These are phyloP conservation scores for Parastagonospora nodorum DNA, from an alignment of 2,329 filamentous ascomycete species.

Conservation along the genomic window DNA sequence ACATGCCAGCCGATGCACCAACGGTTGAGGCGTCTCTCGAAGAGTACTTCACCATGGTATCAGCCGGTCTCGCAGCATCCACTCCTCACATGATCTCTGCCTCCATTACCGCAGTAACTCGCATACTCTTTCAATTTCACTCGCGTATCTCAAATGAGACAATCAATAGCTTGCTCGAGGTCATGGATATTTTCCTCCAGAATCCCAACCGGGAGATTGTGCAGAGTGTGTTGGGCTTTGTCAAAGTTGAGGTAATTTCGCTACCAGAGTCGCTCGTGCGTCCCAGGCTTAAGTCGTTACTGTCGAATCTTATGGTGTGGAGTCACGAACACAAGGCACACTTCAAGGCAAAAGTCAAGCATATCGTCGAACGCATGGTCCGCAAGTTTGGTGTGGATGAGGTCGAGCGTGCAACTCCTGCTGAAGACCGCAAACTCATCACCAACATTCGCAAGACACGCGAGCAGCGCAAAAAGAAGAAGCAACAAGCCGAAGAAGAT, in stretches of 20 bases:
- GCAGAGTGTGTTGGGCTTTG: conserved; percentile 89
- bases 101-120: conserved; percentile 90
- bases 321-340: conserved; percentile 98
- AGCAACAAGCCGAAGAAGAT: conserved; percentile 67
- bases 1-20: conserved; percentile 83
- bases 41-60: conserved; percentile 98
- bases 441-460: conserved; percentile 94
- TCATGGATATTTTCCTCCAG: conserved; percentile 93
- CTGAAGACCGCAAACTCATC: conserved; percentile 86
- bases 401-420: conserved; percentile 80
- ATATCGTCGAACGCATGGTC: conserved; percentile 93
- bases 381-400: conserved; percentile 84
- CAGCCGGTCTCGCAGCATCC: conserved; percentile 87
- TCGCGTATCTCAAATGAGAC: conserved; percentile 69
- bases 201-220: conserved; percentile 98
- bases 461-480: conserved; percentile 88
- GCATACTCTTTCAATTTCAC: conserved; percentile 93
- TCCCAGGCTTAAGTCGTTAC: conserved; percentile 74
- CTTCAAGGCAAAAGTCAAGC: conserved; percentile 96
- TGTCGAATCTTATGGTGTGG: conserved; percentile 94
- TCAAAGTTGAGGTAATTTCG: conserved; percentile 92
- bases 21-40: conserved; percentile 81
- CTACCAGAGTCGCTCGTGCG: conserved; percentile 79
- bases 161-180: conserved; percentile 83
- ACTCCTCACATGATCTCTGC: conserved; percentile 98